Evolutionary conservation across 225 moss, liverwort and hornwort species (phyloP), one percentile per base, ranked within the genome.

Genomic region (Antitrichia curtipendula): DNA sequence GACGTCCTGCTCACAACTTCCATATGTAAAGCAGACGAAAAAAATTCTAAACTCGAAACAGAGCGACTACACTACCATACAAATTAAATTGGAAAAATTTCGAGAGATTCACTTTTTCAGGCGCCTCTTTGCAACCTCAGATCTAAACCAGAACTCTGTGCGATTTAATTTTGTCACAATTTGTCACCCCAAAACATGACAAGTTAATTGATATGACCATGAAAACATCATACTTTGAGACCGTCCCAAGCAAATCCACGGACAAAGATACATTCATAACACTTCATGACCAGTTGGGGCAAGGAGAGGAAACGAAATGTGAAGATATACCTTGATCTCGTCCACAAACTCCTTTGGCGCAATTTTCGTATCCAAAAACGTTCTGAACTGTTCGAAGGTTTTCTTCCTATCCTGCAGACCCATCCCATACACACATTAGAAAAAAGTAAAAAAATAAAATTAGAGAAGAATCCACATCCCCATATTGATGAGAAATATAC

Each of bases 331-430:
- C 95, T 96, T 95, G 8, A 98, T n/a, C 84, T 98, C 97, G 20
- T 91, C 89, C 65, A 92, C 93, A 54, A 98, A 84, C 82, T 85
- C 95, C 82, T 80, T 90, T 10, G 97, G 96, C 21, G 96, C 97
- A 13, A 98, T 91, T 84, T 96, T 96, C 7, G 92, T 96, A 79
- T 98, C 92, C 91, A 96, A 76, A 85, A 96, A 96, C 36, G 90
- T 16, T 81, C 84, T 71, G 29, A 96, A 58, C 70, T 96, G 87
- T 76, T 84, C 65, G 4, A 95, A 22, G 19, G 97, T 96, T 82
- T 91, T 94, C 84, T 96, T 93, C 89, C 96, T 91, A 65, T 98
- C 96, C 93, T 97, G 92, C 81, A 87, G 47, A 63, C 18, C 64
- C 86, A 65, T 66, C 47, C n/a, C 84, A 75, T 24, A n/a, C 49